These are phyloP conservation scores for Hypoxylon sp. DNA, from an alignment of 2,329 filamentous ascomycete species.

Conservation along the genomic window DNA sequence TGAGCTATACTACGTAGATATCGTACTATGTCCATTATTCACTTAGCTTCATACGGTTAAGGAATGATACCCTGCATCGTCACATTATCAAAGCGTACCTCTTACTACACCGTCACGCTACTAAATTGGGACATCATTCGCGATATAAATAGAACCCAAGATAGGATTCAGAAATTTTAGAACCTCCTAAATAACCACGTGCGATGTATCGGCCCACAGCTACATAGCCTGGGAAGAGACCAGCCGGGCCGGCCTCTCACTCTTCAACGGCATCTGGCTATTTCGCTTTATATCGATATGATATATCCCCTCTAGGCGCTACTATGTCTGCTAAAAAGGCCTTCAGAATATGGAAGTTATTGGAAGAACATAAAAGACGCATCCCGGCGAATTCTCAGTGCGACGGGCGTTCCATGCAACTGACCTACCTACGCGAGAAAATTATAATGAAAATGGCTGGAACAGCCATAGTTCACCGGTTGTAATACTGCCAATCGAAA, in stretches of 20 bases:
- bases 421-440: background rate
- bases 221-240: background rate
- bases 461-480: background rate
- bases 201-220: background rate
- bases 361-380: background rate
- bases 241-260: background rate
- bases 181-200: background rate
- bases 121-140: background rate
- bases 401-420: too few species aligned
- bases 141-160: slow-evolving; percentile 14
- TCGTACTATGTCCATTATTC: background rate
- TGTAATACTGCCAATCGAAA: background rate
- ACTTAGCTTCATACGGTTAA: slow-evolving; percentile 14
- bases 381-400: background rate
- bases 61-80: slow-evolving; percentile 15
- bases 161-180: background rate
- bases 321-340: background rate
- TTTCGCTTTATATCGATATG: background rate
- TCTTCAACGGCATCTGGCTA: too few species aligned
- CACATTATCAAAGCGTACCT: slow-evolving; percentile 2
- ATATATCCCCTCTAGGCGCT: background rate
- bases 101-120: background rate
- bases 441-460: background rate
- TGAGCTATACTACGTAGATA: background rate
- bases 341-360: background rate